Percentiles rank a stretch among this genome's conserved stretches.
phyloP scores from a whole-genome alignment of 2,329 filamentous ascomycete genomes.

The Didymella segeticola region DNA sequence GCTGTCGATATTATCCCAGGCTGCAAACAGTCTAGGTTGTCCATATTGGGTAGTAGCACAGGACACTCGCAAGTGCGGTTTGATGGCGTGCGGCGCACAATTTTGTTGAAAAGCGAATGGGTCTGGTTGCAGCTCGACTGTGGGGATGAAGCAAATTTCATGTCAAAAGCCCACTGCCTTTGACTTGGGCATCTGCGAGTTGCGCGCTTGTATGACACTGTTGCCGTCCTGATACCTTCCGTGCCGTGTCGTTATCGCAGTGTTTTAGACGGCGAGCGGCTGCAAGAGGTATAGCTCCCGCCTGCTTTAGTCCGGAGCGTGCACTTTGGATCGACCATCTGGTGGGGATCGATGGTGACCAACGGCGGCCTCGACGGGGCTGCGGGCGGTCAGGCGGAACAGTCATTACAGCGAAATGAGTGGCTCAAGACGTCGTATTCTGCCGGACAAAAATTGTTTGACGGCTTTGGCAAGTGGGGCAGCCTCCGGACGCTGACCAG shows the following conservation, averaged over 20 bases:
- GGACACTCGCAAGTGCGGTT: neutral
- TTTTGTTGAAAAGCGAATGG: slow-evolving; percentile 10
- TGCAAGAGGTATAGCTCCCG: slow-evolving; percentile 24
- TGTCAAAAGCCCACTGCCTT: slow-evolving; percentile 15
- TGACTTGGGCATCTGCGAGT: slow-evolving; percentile 12
- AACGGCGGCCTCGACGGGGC: slow-evolving; percentile 14
- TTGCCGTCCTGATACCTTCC: slow-evolving; percentile 15
- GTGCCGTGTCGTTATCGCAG: slow-evolving; percentile 25
- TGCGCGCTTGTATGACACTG: slow-evolving; percentile 27
- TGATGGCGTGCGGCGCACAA: slow-evolving; percentile 3
- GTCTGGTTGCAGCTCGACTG: slow-evolving; percentile 12
- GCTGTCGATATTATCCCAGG: slow-evolving; percentile 1
- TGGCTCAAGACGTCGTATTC: slow-evolving; percentile 30
- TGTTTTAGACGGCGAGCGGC: slow-evolving; percentile 21
- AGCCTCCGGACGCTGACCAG: slow-evolving; percentile 21
- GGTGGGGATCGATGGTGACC: slow-evolving; percentile 32
- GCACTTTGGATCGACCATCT: slow-evolving; percentile 34
- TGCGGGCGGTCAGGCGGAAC: slow-evolving; percentile 30
- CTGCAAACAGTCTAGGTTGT: slow-evolving; percentile 13
- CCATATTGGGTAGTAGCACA: slow-evolving; percentile 5
- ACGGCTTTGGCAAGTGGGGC: slow-evolving; percentile 35
- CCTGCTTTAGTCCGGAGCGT: slow-evolving; percentile 17
- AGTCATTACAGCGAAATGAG: slow-evolving; percentile 14
- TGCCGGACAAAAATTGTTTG: slow-evolving; percentile 35
- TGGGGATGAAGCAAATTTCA: slow-evolving; percentile 15